Conservation (phyloP, 225 moss, liverwort and hornwort species). For the Marchantia polymorpha region DNA sequence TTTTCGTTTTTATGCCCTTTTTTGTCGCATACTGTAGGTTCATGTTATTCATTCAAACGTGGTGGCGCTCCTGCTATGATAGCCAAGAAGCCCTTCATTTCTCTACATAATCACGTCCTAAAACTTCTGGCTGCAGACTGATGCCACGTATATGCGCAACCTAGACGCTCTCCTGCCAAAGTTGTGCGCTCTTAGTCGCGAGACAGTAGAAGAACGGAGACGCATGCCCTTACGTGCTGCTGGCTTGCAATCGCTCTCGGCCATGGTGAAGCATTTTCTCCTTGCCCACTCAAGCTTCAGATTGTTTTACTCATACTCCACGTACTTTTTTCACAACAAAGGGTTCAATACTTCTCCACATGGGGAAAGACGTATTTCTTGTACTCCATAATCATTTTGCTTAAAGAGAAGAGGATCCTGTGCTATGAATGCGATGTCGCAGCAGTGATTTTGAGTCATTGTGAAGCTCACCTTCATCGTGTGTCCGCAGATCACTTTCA, state of each 20-base stretch:
- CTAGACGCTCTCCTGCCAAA: conserved; percentile 61
- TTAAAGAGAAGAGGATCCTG: neutral
- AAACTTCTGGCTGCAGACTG: conserved; percentile 56
- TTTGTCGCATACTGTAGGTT: neutral
- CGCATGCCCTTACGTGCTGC: conserved; percentile 69
- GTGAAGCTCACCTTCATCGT: neutral
- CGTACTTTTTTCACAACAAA: no score
- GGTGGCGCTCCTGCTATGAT: neutral
- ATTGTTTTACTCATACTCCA: neutral
- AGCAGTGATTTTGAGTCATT: neutral
- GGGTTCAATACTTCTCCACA: neutral
- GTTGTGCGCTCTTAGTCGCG: conserved; percentile 65
- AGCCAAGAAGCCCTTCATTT: neutral
- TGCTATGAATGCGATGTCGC: neutral
- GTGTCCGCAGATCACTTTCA: conserved; percentile 62
- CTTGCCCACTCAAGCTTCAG: neutral
- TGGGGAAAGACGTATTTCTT: neutral
- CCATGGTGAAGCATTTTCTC: conserved; percentile 47
- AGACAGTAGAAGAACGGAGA: conserved; percentile 61
- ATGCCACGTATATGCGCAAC: conserved; percentile 88
- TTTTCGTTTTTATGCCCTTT: no score
- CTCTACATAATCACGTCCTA: neutral
- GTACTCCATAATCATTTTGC: neutral
- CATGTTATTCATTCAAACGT: neutral
- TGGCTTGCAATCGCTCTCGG: conserved; percentile 75